A percentile compares a stretch with the other conserved stretches of the same genome.
Conservation (phyloP, 2,329 filamentous ascomycete species). For the Diaporthe ampelina region DNA sequence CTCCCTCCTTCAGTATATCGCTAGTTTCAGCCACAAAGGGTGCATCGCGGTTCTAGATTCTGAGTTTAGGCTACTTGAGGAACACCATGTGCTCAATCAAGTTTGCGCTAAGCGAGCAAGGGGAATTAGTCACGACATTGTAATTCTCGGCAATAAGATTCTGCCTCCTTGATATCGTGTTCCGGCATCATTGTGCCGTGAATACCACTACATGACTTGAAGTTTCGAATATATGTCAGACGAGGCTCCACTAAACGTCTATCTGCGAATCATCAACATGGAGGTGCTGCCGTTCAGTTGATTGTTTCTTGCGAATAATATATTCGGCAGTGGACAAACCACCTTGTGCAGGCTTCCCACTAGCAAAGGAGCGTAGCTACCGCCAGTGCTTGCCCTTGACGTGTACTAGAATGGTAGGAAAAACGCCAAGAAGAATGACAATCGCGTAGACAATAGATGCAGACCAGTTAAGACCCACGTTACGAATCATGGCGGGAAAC, state of each 20-base stretch:
- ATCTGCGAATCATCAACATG: too few species aligned
- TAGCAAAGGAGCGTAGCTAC: not conserved
- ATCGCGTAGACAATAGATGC: constrained; percentile 11
- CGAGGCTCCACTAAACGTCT: too few species aligned
- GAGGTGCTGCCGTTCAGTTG: too few species aligned
- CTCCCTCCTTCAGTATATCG: not conserved
- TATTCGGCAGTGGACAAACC: too few species aligned
- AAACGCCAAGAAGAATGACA: constrained; percentile 4
- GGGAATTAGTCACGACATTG: not conserved
- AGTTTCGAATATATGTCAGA: not conserved
- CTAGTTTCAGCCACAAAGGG: constrained; percentile 11
- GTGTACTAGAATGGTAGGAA: constrained; percentile 10
- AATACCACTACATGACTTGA: not conserved
- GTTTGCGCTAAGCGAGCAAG: not conserved
- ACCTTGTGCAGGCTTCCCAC: too few species aligned
- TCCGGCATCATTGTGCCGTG: not conserved
- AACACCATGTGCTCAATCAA: not conserved
- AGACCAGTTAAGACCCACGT: constrained; percentile 30
- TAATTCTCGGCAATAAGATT: not conserved
- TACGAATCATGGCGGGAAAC: constrained; percentile 32
- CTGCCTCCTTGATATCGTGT: not conserved
- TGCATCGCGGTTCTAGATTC: not conserved
- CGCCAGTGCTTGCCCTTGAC: not conserved
- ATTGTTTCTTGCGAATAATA: too few species aligned
- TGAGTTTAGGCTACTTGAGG: not conserved